Percentiles rank a stretch among this genome's conserved stretches.
phyloP scores from a whole-genome alignment of 495 filamentous ascomycete genomes.

The Melanomma pulvis-pyrius region DNA sequence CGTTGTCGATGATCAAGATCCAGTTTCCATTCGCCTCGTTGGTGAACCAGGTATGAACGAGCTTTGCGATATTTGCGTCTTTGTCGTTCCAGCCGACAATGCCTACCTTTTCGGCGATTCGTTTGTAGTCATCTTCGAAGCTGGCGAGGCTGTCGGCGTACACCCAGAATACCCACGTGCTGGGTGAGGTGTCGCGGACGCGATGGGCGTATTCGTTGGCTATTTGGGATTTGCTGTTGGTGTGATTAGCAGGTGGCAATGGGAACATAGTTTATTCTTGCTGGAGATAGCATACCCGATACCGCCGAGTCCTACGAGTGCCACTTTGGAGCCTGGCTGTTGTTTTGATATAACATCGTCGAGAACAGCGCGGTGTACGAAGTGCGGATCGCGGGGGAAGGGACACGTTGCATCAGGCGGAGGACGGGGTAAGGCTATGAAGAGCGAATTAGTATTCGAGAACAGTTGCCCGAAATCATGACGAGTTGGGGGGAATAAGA shows the following conservation, averaged over 20 bases:
- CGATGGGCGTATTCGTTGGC: conserved; percentile 20
- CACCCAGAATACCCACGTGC: conserved; percentile 32
- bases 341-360: conserved; percentile 39
- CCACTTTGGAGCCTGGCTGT: conserved; percentile 31
- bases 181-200: conserved; percentile 14
- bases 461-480: neutral
- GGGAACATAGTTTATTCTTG: too few species aligned
- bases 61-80: conserved; percentile 14
- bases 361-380: conserved; percentile 50
- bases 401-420: conserved; percentile 38
- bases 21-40: conserved; percentile 21
- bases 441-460: neutral
- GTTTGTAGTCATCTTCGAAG: conserved; percentile 17
- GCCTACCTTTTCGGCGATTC: conserved; percentile 12
- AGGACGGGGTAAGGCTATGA: neutral
- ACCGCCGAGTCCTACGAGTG: conserved; percentile 48
- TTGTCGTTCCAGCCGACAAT: conserved; percentile 19
- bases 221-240: conserved; percentile 23
- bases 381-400: conserved; percentile 48
- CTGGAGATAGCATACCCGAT: conserved; percentile 48
- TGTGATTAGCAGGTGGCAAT: too few species aligned
- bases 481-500: neutral
- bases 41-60: conserved; percentile 18
- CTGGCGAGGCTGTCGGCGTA: conserved; percentile 19
- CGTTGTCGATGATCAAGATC: conserved; percentile 27